Conservation (phyloP, 495 filamentous ascomycete genomes). For the Pyrenula massariospora region DNA sequence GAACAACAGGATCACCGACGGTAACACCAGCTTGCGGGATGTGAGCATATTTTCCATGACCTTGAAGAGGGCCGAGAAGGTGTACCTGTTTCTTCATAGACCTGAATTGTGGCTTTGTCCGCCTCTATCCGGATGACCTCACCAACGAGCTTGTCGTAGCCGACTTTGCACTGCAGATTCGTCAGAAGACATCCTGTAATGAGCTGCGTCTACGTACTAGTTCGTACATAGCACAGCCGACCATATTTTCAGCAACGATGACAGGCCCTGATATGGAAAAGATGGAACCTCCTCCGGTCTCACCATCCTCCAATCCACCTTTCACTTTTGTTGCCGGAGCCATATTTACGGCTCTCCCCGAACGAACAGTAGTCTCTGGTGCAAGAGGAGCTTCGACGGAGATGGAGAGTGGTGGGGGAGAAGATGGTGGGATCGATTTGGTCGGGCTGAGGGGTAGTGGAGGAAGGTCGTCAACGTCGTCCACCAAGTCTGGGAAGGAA, state of each 20-base stretch:
- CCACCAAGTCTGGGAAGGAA: slow-evolving; percentile 22
- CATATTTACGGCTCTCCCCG: slow-evolving; percentile 23
- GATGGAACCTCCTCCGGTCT: slow-evolving; percentile 44
- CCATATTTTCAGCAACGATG: slow-evolving; percentile 95
- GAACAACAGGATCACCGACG: slow-evolving; percentile 83
- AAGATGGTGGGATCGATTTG: slow-evolving; percentile 23
- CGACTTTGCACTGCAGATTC: slow-evolving; percentile 60
- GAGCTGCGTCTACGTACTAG: slow-evolving; percentile 44
- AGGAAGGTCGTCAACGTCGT: slow-evolving; percentile 26
- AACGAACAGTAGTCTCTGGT: slow-evolving; percentile 22
- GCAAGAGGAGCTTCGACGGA: slow-evolving; percentile 18
- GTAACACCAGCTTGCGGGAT: slow-evolving; percentile 66
- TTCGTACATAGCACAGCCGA: slow-evolving; percentile 99
- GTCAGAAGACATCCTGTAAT: slow-evolving; percentile 5
- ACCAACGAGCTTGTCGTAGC: slow-evolving; percentile 78
- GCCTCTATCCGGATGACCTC: slow-evolving; percentile 96
- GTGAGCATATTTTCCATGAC: slow-evolving; percentile 4
- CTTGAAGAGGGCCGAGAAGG: slow-evolving; percentile 6
- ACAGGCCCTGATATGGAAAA: slow-evolving; percentile 62
- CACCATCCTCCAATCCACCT: slow-evolving; percentile 28
- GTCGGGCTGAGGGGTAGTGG: slow-evolving; percentile 42
- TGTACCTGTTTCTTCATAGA: slow-evolving; percentile 96
- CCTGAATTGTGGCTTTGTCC: slow-evolving; percentile 94
- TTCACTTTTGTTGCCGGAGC: slow-evolving; percentile 43
- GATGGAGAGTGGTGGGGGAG: slow-evolving; percentile 22